Conservation (phyloP, 2,329 filamentous ascomycete genomes). For the Fusarium decemcellulare region DNA sequence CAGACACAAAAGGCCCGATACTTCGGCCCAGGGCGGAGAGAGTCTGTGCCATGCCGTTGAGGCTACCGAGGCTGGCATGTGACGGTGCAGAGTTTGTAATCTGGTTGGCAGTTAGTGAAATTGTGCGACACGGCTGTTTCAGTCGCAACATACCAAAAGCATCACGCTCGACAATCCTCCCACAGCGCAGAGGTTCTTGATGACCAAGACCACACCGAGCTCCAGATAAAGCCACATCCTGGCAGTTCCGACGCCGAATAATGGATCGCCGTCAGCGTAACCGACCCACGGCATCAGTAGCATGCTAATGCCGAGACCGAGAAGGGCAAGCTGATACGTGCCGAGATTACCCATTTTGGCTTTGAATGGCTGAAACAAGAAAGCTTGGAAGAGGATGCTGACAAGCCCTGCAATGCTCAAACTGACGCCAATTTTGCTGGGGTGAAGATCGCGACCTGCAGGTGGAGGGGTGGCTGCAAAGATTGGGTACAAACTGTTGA, state of each 20-base stretch:
- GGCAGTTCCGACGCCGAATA: slow-evolving; percentile 72
- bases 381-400: slow-evolving; percentile 92
- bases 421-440: slow-evolving; percentile 86
- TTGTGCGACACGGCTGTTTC: background rate
- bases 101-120: slow-evolving; percentile 56
- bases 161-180: slow-evolving; percentile 92
- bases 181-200: slow-evolving; percentile 93
- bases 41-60: slow-evolving; percentile 95
- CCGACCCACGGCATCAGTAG: slow-evolving; percentile 91
- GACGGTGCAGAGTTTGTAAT: slow-evolving; percentile 95
- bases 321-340: slow-evolving; percentile 84
- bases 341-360: slow-evolving; percentile 86
- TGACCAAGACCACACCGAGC: slow-evolving; percentile 82
- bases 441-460: slow-evolving; percentile 81
- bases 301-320: slow-evolving; percentile 87
- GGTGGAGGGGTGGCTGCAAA: slow-evolving; percentile 85
- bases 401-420: slow-evolving; percentile 87
- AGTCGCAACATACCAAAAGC: slow-evolving; percentile 74
- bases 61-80: slow-evolving; percentile 85
- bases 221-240: slow-evolving; percentile 83
- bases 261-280: slow-evolving; percentile 74
- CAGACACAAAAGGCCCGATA: slow-evolving; percentile 89
- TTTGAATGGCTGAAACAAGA: slow-evolving; percentile 85
- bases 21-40: slow-evolving; percentile 92
- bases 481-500: slow-evolving; percentile 95